phyloP scores from a whole-genome alignment of 2,329 filamentous ascomycete genomes.

The Fonsecaea nubica region DNA sequence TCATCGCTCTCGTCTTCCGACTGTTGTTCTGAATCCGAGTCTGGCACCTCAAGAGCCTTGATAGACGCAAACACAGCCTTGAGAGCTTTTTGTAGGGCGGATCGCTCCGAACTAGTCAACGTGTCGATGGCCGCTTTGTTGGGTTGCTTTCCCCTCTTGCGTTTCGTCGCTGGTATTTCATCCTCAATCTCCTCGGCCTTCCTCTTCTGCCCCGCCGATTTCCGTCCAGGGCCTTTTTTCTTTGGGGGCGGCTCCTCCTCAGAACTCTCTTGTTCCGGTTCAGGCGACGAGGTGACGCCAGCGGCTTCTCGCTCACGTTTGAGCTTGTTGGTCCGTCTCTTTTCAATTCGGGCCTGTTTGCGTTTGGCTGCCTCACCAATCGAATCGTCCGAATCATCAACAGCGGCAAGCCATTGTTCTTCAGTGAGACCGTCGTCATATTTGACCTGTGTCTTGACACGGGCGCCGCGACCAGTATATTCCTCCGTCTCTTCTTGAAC shows the following conservation, averaged over 20 bases:
- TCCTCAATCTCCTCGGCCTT: constrained; percentile 79
- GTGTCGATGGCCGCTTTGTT: constrained; percentile 69
- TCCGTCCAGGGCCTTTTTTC: constrained; percentile 72
- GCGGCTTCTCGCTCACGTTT: constrained; percentile 59
- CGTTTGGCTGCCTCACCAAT: constrained; percentile 91
- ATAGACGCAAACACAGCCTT: constrained; percentile 78
- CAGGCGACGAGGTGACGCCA: constrained; percentile 72
- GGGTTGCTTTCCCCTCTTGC: constrained; percentile 74
- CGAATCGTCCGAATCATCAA: constrained; percentile 93
- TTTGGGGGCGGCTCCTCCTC: constrained; percentile 65
- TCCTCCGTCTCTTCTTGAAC: constrained; percentile 77
- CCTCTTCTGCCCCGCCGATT: constrained; percentile 80
- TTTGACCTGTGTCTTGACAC: constrained; percentile 90
- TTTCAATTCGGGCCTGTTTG: constrained; percentile 84
- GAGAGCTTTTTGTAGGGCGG: constrained; percentile 78
- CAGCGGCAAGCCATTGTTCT: constrained; percentile 98
- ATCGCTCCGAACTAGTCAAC: constrained; percentile 72
- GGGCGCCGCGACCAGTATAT: constrained; percentile 82
- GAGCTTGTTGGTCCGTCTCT: constrained; percentile 76
- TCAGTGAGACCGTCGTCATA: constrained; percentile 98
- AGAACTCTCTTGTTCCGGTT: constrained; percentile 79
- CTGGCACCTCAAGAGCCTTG: constrained; percentile 81
- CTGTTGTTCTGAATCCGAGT: constrained; percentile 60
- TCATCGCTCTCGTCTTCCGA: constrained; percentile 59
- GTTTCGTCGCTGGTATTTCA: constrained; percentile 77